phyloP scores from a whole-genome alignment of 495 filamentous ascomycete genomes.

The Hypoxylon intermedium region DNA sequence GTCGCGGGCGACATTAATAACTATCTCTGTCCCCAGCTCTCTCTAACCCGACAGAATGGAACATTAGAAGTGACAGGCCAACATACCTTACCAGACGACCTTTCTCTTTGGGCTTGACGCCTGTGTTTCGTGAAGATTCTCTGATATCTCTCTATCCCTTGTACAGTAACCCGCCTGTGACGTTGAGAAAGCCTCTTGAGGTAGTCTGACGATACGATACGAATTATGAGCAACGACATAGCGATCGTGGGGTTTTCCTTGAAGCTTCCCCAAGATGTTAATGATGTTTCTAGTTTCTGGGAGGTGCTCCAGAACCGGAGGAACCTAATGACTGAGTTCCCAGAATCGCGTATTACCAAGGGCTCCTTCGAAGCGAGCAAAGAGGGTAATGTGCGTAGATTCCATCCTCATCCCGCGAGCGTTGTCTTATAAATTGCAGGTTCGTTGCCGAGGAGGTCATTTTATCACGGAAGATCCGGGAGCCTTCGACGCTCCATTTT shows the following conservation, averaged over 20 bases:
- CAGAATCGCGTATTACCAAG: conserved; percentile 38
- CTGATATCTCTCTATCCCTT: conserved; percentile 2
- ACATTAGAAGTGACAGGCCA: background rate
- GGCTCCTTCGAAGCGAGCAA: conserved; percentile 34
- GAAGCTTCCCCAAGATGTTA: conserved; percentile 45
- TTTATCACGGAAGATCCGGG: conserved; percentile 53
- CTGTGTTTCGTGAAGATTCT: conserved; percentile 5
- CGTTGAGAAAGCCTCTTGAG: background rate
- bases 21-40: background rate
- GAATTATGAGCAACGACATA: conserved; percentile 22
- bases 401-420: background rate
- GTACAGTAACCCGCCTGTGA: conserved; percentile 9
- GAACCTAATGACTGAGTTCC: conserved; percentile 48
- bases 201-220: background rate
- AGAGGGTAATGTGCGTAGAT: conserved; percentile 4
- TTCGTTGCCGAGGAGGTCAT: conserved; percentile 36
- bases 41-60: conserved; percentile 5
- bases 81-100: conserved; percentile 1
- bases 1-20: background rate
- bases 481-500: conserved; percentile 61
- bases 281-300: conserved; percentile 46
- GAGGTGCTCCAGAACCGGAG: conserved; percentile 41
- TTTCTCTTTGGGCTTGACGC: conserved; percentile 1
- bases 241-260: conserved; percentile 51
- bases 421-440: conserved; percentile 10